Evolutionary conservation across 495 filamentous ascomycete genomes (phyloP), one percentile per base, ranked within the genome.

Genomic region (Daldinia grandis): DNA sequence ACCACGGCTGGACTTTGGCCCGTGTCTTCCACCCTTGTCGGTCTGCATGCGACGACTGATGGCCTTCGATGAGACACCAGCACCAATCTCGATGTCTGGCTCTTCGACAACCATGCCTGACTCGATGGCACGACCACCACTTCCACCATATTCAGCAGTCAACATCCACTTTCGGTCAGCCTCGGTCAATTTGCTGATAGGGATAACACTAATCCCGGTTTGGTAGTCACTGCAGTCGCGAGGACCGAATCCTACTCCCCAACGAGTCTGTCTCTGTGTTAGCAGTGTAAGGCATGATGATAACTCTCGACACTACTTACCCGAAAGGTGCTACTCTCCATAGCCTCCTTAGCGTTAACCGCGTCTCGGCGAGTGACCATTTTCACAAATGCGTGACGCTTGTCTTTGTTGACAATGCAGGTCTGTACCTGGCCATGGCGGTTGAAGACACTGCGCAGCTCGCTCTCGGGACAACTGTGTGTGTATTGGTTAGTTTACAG

Each of bases 121-220:
- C 73, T 92, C 91, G 63, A 99, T 92, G 0, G 87, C 80, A 53
- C 87, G 87, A 54, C 94, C 95, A 58, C 95, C 96, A 65, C 92
- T 95, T 38, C 95, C 95, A 66, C 95, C 95, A 69, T 91, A 97
- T 71, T 95, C 93, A 19, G 95, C 95, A 50, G 89, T 97, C 66
- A 97, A 81, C 89, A 98, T 95, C 96, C 96, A 99, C 78, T 97
- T 97, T 33, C 91, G 86, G 81, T 99, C 95, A 19, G 95, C 96
- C 61, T 99, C 96, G 7, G 95, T 99, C 15, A 99, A 87, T 62
- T 93, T 90, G 67, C 89, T 86, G 74, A 98, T 92, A 1, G 95
- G 95, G 65, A 99, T 98, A 28, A 98, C 80, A 78, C 94, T 98
- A 79, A 98, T 87, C 33, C 95, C 95, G 12, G 89, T 94, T 60